Base-by-base conservation (phyloP, 2,329 filamentous ascomycete genomes). In the Colletotrichum graminicola region DNA sequence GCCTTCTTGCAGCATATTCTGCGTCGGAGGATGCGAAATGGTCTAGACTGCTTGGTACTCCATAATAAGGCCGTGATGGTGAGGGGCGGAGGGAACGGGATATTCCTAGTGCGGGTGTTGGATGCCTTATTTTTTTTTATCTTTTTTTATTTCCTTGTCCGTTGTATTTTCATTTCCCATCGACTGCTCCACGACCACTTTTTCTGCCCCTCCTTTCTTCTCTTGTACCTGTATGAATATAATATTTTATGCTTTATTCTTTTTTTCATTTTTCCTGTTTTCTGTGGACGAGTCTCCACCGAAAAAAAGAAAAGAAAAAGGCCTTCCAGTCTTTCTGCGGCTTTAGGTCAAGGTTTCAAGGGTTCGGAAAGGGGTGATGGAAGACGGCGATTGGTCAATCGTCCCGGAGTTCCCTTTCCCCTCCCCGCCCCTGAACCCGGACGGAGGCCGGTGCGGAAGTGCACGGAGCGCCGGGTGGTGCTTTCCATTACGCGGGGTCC, bases 61-160 rank as follows among this genome's bases (percentile, higher is more conserved):
- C 59, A 51, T 51, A 62, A 62, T 62, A 62, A 41, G 59, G 59
- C 59, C 59, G 59, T 49, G 34, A 29, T 8, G n/a, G n/a, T n/a
- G n/a, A n/a, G n/a, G n/a, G n/a, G n/a, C n/a, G n/a, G 41, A 14
- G 26, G 21, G 32, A 23, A 12, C 21, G 32, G 32, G 59, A 7
- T 36, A 8, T 62, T 51, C 43, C 59, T 45, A 43, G 59, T 21
- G 45, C 10, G 29, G 29, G 18, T 29, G 21, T 39, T 61, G 43
- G 59, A 7, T 55, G 52, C n/a, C 21, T 14, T 39, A 1, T 39
- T 36, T 56, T 39, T 36, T 23, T 56, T 36, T 12, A n/a, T n/a
- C n/a, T 7, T 16, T 21, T 23, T 45, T 10, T 10, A n/a, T 23
- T 34, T 6, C 32, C n/a, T n/a, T n/a, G n/a, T n/a, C n/a, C n/a